Base-by-base conservation (phyloP, 805 yeast genomes). In the Maudiozyma pseudohumilis region DNA sequence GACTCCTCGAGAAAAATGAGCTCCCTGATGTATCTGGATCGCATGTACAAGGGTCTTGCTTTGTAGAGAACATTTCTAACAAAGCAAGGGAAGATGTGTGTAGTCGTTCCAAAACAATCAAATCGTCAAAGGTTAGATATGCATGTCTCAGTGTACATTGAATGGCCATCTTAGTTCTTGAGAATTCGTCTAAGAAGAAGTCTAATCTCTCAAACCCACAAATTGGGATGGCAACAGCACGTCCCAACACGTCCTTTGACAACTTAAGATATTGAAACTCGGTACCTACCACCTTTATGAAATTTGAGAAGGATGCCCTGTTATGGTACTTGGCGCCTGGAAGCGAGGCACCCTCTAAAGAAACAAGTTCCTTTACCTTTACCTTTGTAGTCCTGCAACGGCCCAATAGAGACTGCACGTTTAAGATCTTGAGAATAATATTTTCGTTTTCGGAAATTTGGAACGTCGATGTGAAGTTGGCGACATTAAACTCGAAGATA, bases 161-260 rank as follows among this genome's bases (percentile, higher is more conserved):
- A n/a, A 50, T 21, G 18, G 34, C 36, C 12, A 53, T 22, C 17
- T 40, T 41, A 3, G 38, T 39, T 10, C 36, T 42, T 3, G 40
- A 38, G 6, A 42, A 29, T 23, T 49, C 47, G 35, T 46, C 47
- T 3, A 54, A 33, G 25, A 51, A 52, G 9, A 48, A 44, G 27
- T 55, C 62, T 24, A 47, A 38, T 42, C 59, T 52, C 37, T 50
- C 59, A 38, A 55, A 53, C 1, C 49, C 52, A 29, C 48, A 47
- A 9, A 57, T 49, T 3, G 60, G 60, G 6, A 48, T 36, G 3
- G 48, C 34, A 6, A 41, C 19, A 2, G 49, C 42, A 6, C 40
- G 20, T 3, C 36, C 46, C 3, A 30, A 29, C n/a, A 29, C 30
- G 6, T 31, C 25, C 9, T 40, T 32, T 19, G 48, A 38, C 10